phyloP scores from a whole-genome alignment of 306 rosid genomes.

The Castanea crenata region DNA sequence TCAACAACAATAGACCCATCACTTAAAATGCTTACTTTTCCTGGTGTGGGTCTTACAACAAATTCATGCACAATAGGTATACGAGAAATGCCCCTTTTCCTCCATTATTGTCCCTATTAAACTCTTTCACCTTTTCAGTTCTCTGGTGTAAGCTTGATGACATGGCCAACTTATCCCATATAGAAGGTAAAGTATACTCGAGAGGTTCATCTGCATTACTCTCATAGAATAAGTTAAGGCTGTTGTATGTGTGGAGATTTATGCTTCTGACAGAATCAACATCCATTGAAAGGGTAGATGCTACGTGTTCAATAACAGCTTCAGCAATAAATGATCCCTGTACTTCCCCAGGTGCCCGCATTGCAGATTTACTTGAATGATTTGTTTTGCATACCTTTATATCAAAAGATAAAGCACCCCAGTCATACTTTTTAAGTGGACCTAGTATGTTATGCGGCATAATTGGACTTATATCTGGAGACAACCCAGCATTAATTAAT shows the following conservation, averaged over 20 bases:
- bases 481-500: conserved; percentile 76
- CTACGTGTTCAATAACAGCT: conserved; percentile 79
- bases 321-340: conserved; percentile 95
- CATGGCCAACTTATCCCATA: conserved; percentile 67
- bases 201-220: conserved; percentile 52
- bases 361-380: conserved; percentile 72
- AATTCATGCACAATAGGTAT: conserved; percentile 56
- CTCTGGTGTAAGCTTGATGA: conserved; percentile 59
- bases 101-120: conserved; percentile 69
- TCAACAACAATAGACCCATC: conserved; percentile 84
- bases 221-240: conserved; percentile 58
- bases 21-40: conserved; percentile 67
- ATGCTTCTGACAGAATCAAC: conserved; percentile 68
- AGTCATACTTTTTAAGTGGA: conserved; percentile 76
- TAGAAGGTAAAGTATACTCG: conserved; percentile 79
- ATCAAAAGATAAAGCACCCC: conserved; percentile 87
- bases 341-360: conserved; percentile 89
- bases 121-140: conserved; percentile 50
- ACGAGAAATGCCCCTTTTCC: conserved; percentile 79
- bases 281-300: conserved; percentile 66
- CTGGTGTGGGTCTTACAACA: conserved; percentile 60
- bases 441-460: conserved; percentile 49
- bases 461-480: conserved; percentile 55
- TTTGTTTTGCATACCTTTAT: conserved; percentile 88
- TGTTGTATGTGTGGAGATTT: conserved; percentile 68